Base-by-base conservation (phyloP, 1,284 basidiomycete genomes). In the Rhodotorula sp. region DNA sequence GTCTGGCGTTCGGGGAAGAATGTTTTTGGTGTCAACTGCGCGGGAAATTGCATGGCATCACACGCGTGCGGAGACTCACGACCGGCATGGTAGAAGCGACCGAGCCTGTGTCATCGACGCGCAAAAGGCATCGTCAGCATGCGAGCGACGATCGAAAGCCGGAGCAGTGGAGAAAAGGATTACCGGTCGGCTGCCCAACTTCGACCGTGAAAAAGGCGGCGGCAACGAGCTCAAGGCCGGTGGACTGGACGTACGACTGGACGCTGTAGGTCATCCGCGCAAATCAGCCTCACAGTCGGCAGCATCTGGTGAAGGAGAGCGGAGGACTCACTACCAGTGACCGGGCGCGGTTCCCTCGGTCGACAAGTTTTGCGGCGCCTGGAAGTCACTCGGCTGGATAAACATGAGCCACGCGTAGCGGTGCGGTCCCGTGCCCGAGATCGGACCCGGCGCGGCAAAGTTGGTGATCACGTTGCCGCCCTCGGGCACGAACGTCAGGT, bases 181-280 rank as follows among this genome's bases (percentile, higher is more conserved):
- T 31, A 70, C 69, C 71, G 50, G 70, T 74, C 12, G 70, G 52
- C 26, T 60, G 26, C 1, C 70, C 70, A 56, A 57, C 61, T 23
- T 56, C 26, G 28, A 92, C 90, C 31, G 85, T 87, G 79, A 92
- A 86, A 84, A 91, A 93, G 75, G 84, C 88, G 66, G 86, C 79
- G 28, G 78, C 80, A 66, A 80, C 79, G 62, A 84, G 75, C 54
- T 75, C 60, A 60, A 84, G 78, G 62, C 80, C 79, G 45, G 80
- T 74, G 45, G 75, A 75, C 31, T 78, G 60, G 66, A 82, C 77
- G 77, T 81, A 81, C 38, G 73, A 58, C 64, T 66, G 43, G 66
- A 82, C 68, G 81, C 62, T 62, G 52, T 26, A n/a, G n/a, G n/a
- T 10, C 4, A 5, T 16, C 7, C 23, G 26, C n/a, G 26, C 38